Evolutionary conservation across 768 basidiomycete species (phyloP).

Genomic region (Trametes maxima): DNA sequence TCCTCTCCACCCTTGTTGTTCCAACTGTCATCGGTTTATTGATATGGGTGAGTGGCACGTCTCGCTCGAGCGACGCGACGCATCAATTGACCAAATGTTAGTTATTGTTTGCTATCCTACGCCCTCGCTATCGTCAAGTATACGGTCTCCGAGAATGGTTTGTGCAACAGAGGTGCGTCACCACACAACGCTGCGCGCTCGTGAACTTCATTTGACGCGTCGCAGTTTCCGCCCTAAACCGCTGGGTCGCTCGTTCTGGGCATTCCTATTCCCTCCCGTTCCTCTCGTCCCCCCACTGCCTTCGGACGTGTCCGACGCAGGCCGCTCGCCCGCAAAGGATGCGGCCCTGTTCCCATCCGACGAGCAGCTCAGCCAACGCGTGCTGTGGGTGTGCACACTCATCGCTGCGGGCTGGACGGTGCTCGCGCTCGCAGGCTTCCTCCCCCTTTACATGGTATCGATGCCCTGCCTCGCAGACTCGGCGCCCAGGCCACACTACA

Average conservation of each 20-base stretch:
- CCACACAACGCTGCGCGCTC: not conserved
- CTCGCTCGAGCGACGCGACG: not conserved
- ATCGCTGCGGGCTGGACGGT: slow-evolving; percentile 69
- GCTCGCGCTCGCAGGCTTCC: slow-evolving; percentile 66
- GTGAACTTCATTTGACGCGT: slow-evolving; percentile 20
- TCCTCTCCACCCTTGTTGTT: slow-evolving; percentile 59
- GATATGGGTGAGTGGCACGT: slow-evolving; percentile 59
- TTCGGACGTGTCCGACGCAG: slow-evolving; percentile 56
- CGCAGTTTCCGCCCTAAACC: slow-evolving; percentile 65
- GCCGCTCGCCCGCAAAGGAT: slow-evolving; percentile 50
- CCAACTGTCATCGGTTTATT: slow-evolving; percentile 62
- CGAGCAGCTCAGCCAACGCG: slow-evolving; percentile 71
- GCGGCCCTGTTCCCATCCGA: slow-evolving; percentile 71
- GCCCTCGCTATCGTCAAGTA: slow-evolving; percentile 71
- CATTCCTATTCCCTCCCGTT: slow-evolving; percentile 72
- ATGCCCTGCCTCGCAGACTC: slow-evolving; percentile 68
- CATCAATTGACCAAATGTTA: slow-evolving; percentile 29
- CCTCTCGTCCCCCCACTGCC: slow-evolving; percentile 65
- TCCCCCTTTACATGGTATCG: slow-evolving; percentile 72
- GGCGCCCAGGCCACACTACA: slow-evolving; percentile 44
- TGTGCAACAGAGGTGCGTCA: slow-evolving; percentile 63
- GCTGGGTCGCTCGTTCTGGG: slow-evolving; percentile 57
- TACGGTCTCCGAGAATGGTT: slow-evolving; percentile 82
- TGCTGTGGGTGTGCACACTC: slow-evolving; percentile 64
- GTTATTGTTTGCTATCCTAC: slow-evolving; percentile 67